phyloP scores from a whole-genome alignment of 164 flowering plant species.

The Hamamelis virginiana region DNA sequence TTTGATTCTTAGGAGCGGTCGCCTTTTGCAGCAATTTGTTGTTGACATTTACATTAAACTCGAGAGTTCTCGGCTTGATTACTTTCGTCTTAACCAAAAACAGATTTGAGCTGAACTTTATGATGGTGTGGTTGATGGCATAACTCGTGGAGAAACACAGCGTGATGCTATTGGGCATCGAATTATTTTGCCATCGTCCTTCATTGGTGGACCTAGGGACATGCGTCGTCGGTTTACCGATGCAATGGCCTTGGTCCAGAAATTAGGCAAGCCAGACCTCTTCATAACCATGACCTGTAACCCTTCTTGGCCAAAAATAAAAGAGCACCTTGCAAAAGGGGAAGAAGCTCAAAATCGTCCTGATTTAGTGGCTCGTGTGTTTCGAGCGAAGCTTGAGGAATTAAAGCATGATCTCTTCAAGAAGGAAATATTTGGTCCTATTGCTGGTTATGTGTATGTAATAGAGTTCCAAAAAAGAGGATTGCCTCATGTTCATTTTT shows the following conservation, averaged over 20 bases:
- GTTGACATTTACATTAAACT: no score
- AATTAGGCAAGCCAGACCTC: constrained; percentile 3
- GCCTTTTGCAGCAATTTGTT: no score
- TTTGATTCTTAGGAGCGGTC: no score
- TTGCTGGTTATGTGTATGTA: neutral
- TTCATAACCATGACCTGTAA: constrained; percentile 12
- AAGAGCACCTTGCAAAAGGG: no score
- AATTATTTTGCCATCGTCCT: neutral
- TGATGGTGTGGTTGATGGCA: no score
- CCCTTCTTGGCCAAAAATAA: neutral
- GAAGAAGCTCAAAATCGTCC: neutral
- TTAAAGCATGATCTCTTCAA: neutral
- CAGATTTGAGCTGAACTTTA: no score
- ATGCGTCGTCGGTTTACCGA: neutral
- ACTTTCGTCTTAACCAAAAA: no score
- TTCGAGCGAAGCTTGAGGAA: neutral
- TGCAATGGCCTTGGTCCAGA: constrained; percentile 7
- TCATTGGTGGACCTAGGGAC: neutral
- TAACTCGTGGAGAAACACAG: no score
- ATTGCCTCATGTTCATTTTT: neutral
- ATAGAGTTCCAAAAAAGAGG: neutral
- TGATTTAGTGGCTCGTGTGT: neutral
- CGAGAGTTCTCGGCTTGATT: no score
- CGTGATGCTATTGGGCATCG: constrained; percentile 4
- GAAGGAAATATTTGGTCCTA: neutral